Evolutionary conservation across 169 alveolate genomes (phyloP).

Genomic region (Plasmodium vinckei): DNA sequence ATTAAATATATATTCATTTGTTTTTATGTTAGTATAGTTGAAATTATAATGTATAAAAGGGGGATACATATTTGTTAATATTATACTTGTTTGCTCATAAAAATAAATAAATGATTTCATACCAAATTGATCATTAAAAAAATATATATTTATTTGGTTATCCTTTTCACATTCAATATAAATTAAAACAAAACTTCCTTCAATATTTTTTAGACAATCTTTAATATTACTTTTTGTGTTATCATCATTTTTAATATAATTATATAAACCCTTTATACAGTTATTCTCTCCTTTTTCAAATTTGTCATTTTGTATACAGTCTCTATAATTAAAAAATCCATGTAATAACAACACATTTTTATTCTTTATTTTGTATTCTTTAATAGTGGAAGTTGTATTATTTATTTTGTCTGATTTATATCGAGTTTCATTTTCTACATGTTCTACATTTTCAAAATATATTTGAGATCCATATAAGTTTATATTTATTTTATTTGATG

Average conservation of each 20-base stretch:
- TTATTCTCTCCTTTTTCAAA: not conserved
- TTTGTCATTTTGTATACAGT: no score
- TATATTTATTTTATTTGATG: not conserved
- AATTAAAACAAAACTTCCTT: conserved; percentile 61
- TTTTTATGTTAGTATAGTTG: conserved; percentile 5
- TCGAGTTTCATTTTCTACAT: not conserved
- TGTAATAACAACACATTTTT: conserved; percentile 15
- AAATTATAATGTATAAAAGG: conserved; percentile 32
- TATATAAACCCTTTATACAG: conserved; percentile 10
- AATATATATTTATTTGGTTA: conserved; percentile 10
- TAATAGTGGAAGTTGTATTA: not conserved
- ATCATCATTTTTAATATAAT: conserved; percentile 4
- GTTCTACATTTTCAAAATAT: conserved; percentile 45
- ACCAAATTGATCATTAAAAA: conserved; percentile 52
- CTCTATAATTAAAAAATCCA: conserved; percentile 12
- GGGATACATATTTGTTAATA: conserved; percentile 41
- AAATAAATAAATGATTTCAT: conserved; percentile 59
- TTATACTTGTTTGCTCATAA: conserved; percentile 15
- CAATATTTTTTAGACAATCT: conserved; percentile 4
- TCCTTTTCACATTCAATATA: conserved; percentile 18
- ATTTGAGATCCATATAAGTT: conserved; percentile 26
- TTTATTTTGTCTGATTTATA: not conserved
- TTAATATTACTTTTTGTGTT: not conserved
- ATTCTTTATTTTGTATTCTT: conserved; percentile 28
- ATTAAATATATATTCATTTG: conserved; percentile 14